A percentile compares a stretch with the other conserved stretches of the same genome.
These are phyloP conservation scores for Citrus maxima DNA, from an alignment of 345 rosid genomes.

Conservation along the genomic window DNA sequence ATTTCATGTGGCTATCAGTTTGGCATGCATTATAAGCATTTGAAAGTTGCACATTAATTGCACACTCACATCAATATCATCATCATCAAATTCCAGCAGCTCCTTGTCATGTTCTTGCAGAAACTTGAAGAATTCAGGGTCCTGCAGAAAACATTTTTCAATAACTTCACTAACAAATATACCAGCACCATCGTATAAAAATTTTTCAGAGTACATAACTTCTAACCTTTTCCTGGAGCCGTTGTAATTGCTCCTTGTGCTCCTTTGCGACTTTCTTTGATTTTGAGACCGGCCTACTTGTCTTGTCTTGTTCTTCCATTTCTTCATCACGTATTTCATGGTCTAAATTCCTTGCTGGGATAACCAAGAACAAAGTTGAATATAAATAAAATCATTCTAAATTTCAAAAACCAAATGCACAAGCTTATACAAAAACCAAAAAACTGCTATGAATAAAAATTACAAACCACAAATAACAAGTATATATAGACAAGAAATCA, in stretches of 20 bases:
- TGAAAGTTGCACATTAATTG: not conserved
- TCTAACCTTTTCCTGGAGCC: constrained; percentile 68
- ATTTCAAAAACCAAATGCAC: not conserved
- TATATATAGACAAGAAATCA: not conserved
- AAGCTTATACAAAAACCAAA: not conserved
- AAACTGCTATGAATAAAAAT: not conserved
- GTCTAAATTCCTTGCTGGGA: constrained; percentile 9
- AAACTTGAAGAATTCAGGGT: constrained; percentile 75
- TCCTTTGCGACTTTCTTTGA: constrained; percentile 52
- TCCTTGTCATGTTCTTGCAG: constrained; percentile 72
- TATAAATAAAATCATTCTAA: not conserved
- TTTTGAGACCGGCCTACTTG: constrained; percentile 13
- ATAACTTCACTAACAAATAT: not conserved
- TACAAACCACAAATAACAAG: not conserved
- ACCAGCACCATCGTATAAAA: not conserved
- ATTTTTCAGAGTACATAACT: not conserved
- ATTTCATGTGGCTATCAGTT: not conserved
- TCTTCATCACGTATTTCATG: constrained; percentile 26
- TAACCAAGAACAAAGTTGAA: not conserved
- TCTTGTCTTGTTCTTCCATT: constrained; percentile 19
- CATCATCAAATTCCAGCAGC: constrained; percentile 77
- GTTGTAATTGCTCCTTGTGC: constrained; percentile 69
- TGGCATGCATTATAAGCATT: not conserved
- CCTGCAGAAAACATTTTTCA: constrained; percentile 40
- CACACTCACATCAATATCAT: constrained; percentile 61